Conservation (phyloP, 106 monocot genomes). For the Posidonia australis region DNA sequence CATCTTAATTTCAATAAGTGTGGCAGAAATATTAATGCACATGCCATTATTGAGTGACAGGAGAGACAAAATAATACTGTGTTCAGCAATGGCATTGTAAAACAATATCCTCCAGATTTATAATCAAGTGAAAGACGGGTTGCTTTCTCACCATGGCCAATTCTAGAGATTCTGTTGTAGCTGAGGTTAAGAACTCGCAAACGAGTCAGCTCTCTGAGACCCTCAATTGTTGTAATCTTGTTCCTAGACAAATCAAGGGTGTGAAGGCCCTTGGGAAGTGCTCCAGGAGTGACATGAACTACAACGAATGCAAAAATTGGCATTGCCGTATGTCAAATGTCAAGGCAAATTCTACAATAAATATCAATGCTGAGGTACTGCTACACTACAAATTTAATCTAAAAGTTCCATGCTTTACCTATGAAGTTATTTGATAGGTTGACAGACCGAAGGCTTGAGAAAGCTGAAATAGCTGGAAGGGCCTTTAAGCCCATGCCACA, state of each 20-base stretch:
- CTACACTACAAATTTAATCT: neutral
- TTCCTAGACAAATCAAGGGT: conserved; percentile 77
- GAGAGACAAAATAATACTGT: neutral
- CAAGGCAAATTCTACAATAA: neutral
- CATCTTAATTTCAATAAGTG: neutral
- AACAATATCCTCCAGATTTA: neutral
- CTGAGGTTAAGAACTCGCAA: conserved; percentile 80
- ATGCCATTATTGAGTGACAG: neutral
- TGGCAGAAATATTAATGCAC: neutral
- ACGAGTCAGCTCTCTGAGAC: conserved; percentile 68
- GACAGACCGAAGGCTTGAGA: conserved; percentile 61
- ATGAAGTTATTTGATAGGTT: conserved; percentile 83
- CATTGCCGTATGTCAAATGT: neutral
- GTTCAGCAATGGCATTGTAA: neutral
- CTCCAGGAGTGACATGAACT: conserved; percentile 62
- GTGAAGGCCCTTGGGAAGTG: conserved; percentile 69
- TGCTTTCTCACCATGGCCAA: conserved; percentile 66
- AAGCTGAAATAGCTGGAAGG: conserved; percentile 63
- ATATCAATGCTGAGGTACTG: neutral
- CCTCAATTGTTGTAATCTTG: conserved; percentile 70
- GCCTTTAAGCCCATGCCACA: conserved; percentile 65
- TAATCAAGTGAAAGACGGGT: neutral
- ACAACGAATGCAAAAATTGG: conserved; percentile 9
- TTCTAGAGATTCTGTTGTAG: conserved; percentile 75
- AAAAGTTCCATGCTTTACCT: conserved; percentile 27